Conservation (phyloP, 192 early-diverging fungal genomes). For the Coemansia sp. region DNA sequence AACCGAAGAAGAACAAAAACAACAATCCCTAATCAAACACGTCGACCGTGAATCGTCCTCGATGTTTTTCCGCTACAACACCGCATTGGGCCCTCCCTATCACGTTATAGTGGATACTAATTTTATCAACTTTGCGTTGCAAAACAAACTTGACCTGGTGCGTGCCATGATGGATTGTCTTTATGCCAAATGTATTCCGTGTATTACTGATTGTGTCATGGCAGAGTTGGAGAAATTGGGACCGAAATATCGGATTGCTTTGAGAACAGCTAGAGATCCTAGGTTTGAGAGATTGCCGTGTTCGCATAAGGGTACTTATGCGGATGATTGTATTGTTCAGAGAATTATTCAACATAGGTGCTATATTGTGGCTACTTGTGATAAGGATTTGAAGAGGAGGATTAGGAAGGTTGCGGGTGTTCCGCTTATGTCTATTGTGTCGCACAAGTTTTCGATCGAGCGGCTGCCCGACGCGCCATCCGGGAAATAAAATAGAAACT, state of each 20-base stretch:
- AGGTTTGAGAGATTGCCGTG: constrained; percentile 94
- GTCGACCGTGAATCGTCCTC: constrained; percentile 34
- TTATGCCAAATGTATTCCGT: constrained; percentile 96
- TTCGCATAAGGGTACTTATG: constrained; percentile 97
- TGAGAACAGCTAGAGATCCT: constrained; percentile 94
- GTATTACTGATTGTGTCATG: constrained; percentile 98
- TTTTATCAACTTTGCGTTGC: constrained; percentile 99
- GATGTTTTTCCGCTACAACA: constrained; percentile 97
- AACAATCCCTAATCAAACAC: constrained; percentile 13
- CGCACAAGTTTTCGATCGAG: constrained; percentile 91
- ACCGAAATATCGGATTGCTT: constrained; percentile 90
- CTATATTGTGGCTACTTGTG: constrained; percentile 99
- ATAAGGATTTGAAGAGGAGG: constrained; percentile 91
- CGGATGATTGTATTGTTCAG: constrained; percentile 97
- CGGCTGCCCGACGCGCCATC: constrained; percentile 75
- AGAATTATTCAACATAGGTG: constrained; percentile 91
- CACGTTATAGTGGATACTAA: constrained; percentile 97
- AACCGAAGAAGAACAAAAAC: constrained; percentile 9
- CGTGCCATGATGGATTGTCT: constrained; percentile 99
- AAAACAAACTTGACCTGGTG: constrained; percentile 96
- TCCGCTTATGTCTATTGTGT: constrained; percentile 94
- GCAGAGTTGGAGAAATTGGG: constrained; percentile 99
- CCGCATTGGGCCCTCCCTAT: constrained; percentile 93
- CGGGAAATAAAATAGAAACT: neutral
- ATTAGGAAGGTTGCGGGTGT: constrained; percentile 96